These are phyloP conservation scores for Trametes hirsuta DNA, from an alignment of 1,284 basidiomycete species.

Conservation along the genomic window DNA sequence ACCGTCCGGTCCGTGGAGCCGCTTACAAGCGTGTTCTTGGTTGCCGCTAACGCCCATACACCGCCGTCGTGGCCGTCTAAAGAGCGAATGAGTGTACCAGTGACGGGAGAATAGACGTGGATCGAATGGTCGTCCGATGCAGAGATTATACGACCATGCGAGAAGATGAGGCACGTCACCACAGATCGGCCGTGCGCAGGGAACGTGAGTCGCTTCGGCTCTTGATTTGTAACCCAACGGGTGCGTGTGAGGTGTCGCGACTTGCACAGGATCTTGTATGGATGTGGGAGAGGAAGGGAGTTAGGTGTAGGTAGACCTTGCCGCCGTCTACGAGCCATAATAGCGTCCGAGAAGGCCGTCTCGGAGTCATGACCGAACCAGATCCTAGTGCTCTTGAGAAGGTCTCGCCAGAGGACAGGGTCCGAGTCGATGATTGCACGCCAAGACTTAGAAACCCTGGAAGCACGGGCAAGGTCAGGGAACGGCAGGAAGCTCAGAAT, in stretches of 20 bases:
- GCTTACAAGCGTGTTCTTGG: constrained; percentile 86
- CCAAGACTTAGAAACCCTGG: constrained; percentile 83
- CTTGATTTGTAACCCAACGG: constrained; percentile 76
- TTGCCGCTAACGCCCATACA: constrained; percentile 90
- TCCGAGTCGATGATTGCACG: constrained; percentile 83
- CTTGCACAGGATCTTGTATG: constrained; percentile 87
- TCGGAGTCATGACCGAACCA: constrained; percentile 86
- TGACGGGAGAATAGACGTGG: constrained; percentile 85
- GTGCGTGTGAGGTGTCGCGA: constrained; percentile 78
- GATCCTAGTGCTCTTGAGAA: constrained; percentile 75
- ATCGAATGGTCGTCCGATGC: constrained; percentile 95
- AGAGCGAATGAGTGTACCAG: constrained; percentile 73
- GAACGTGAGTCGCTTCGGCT: constrained; percentile 79
- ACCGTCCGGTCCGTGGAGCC: constrained; percentile 95
- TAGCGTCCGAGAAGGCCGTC: constrained; percentile 66
- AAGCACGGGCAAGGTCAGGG: constrained; percentile 76
- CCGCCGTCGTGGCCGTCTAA: constrained; percentile 93
- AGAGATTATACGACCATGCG: constrained; percentile 90
- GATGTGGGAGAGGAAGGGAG: constrained; percentile 70
- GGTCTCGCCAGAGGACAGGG: constrained; percentile 81
- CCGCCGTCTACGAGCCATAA: constrained; percentile 59
- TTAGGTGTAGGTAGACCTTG: constrained; percentile 44
- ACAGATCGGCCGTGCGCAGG: constrained; percentile 87
- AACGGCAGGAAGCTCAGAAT: constrained; percentile 80
- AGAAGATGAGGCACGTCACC: constrained; percentile 93